These are phyloP conservation scores for Podila horticola DNA, from an alignment of 192 early-diverging fungal genomes.

Conservation along the genomic window DNA sequence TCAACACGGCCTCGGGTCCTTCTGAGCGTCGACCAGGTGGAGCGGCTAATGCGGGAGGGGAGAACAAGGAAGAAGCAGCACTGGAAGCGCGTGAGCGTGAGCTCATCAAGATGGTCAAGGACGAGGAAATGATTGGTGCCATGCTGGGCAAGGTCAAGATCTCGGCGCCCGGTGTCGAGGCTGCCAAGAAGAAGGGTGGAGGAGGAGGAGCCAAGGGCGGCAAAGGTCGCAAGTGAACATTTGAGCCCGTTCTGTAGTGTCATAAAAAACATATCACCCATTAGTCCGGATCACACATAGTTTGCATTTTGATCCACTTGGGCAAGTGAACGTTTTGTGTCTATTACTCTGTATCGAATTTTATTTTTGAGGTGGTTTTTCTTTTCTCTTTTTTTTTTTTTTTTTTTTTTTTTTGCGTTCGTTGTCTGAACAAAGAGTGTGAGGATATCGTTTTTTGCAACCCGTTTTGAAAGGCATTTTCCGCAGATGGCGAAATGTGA, in stretches of 20 bases:
- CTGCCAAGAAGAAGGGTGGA: conserved; percentile 67
- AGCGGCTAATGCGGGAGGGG: conserved; percentile 56
- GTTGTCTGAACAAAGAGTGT: not conserved
- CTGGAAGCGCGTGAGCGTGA: conserved; percentile 72
- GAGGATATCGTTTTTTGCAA: too few relatives aligned
- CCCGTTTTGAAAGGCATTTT: too few relatives aligned
- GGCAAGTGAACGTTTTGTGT: not conserved
- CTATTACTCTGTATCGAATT: not conserved
- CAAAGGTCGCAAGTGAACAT: conserved; percentile 27
- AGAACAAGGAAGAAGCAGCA: conserved; percentile 45
- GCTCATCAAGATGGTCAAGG: conserved; percentile 85
- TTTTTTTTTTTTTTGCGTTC: too few relatives aligned
- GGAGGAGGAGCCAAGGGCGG: not conserved
- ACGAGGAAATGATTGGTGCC: conserved; percentile 81
- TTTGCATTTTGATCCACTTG: not conserved
- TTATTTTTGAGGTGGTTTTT: not conserved
- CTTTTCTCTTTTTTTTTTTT: not conserved
- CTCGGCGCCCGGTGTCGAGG: conserved; percentile 78
- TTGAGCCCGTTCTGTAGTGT: not conserved
- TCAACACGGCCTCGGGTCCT: conserved; percentile 36
- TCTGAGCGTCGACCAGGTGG: not conserved
- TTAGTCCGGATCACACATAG: too few relatives aligned
- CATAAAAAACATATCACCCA: too few relatives aligned
- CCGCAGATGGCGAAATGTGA: not conserved
- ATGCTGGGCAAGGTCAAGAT: conserved; percentile 93